Conservation (phyloP, 1,284 basidiomycete species). For the Gomphus bonarii region DNA sequence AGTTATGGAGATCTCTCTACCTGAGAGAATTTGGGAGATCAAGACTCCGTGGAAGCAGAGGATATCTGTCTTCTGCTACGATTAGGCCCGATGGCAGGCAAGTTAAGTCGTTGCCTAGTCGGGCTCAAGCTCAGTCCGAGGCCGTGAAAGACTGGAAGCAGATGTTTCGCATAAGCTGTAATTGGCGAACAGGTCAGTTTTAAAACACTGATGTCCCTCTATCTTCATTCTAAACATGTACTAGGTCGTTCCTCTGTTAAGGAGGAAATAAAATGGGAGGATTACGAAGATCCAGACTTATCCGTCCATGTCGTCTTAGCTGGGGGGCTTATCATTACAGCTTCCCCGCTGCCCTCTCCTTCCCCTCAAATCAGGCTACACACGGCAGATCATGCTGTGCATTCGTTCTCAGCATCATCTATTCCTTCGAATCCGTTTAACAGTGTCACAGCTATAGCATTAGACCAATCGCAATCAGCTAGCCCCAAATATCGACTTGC, state of each 20-base stretch:
- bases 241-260: conserved; percentile 49
- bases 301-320: conserved; percentile 27
- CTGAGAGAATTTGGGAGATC: conserved; percentile 51
- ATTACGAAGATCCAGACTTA: background rate
- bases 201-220: background rate
- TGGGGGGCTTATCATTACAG: conserved; percentile 30
- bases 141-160: conserved; percentile 62
- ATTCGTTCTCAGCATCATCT: conserved; percentile 22
- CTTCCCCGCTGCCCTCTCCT: conserved; percentile 22
- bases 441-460: conserved; percentile 44
- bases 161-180: conserved; percentile 75
- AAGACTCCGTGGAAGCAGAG: conserved; percentile 45
- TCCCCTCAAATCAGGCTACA: conserved; percentile 22
- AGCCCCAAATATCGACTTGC: conserved; percentile 33
- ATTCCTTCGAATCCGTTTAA: conserved; percentile 18
- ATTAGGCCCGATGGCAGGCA: conserved; percentile 44
- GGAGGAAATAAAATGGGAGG: conserved; percentile 10
- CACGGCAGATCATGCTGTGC: conserved; percentile 11
- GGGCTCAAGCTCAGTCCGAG: conserved; percentile 28
- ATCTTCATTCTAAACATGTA: background rate
- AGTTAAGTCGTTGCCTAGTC: conserved; percentile 46
- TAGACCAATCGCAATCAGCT: conserved; percentile 57
- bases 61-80: conserved; percentile 29
- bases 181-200: conserved; percentile 59
- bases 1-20: conserved; percentile 53